Base-by-base conservation (phyloP, 179 eudicot genomes). In the Spergularia azorica region DNA sequence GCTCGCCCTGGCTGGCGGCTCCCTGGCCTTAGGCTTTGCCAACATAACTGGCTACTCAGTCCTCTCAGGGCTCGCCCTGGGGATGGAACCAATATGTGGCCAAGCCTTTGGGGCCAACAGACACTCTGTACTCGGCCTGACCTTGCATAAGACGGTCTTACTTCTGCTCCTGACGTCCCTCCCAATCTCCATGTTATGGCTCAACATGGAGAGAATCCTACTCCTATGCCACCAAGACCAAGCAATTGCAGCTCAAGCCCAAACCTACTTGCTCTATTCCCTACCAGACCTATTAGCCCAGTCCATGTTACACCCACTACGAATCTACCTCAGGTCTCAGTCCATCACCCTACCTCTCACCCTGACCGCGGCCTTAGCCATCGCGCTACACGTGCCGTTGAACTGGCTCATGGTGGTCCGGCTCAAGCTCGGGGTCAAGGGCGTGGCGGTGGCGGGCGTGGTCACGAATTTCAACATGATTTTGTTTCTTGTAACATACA, bases 61-160 rank as follows among this genome's bases (percentile, higher is more conserved):
- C 71, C 80, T 86, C 18, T 82, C 87, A 0, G 89, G 89, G 2
- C 64, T 86, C 4, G 86, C 89, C 12, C 75, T 78, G 86, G 87
- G 89, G 0, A 86, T 86, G 89, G 89, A 86, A 10, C 87, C 89
- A 3, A 82, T 86, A 0, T 86, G 89, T 57, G 87, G 85, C 12
- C 89, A 86, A 41, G 89, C 89, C 17, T 84, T 81, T 2, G 89
- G 89, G 4, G 87, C 87, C 1, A 59, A 82, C 21, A 82, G 64
- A 12, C 68, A 75, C 17, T 51, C 77, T 0, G 60, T 81, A 2
- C 39, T 83, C 12, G 82, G 89, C 73, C 77, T 85, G 4, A 79
- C 88, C 32, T 38, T 83, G 4, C 77, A 70, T 41, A 78, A 79
- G 32, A 86, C 86, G 2, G 71, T 83, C 48, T 18, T 86, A 46